Evolutionary conservation across 805 yeast species (phyloP), one percentile per base, ranked within the genome.

Genomic region (Scheffersomyces lignosus): DNA sequence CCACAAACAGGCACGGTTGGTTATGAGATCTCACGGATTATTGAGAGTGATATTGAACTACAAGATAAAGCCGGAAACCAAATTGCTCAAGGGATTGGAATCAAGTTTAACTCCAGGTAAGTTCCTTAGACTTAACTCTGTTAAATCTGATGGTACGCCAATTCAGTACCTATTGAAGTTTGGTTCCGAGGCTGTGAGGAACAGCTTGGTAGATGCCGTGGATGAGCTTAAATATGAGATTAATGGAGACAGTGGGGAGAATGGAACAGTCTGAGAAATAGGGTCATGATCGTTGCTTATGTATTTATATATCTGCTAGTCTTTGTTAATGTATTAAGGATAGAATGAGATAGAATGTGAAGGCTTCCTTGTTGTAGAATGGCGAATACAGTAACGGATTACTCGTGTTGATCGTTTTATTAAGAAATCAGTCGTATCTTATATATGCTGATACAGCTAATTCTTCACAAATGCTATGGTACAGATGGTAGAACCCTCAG

Each of bases 1-100:
- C 30, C 52, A 61, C 6, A 54, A 58, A 27, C 75, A 74, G 37
- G 71, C 82, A 0, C 77, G 99, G 49, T 58, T 93, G 8, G 83
- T 93, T 4, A 89, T 93, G 96, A 79, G 99, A 56, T 82, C 96
- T 3, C 87, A 86, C 42, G 95, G 96, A 2, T 75, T 87, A 13
- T 70, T 88, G 43, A 79, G 88, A 45, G 91, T 93, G 8, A 80
- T 91, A 17, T 68, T 93, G 45, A 93, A 93, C 60, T 64, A 81
- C 31, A 83, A 87, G 13, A 66, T 93, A 25, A 68, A 75, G 0
- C 64, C 73, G 28, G 79, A 79, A 4, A 75, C 88, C 15, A 78
- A 81, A 43, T 64, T 88, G 2, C 65, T 75, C 40, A 78, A 80
- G 54, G 99, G 98, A 0, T 81, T 91, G 73, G 86, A 87, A 41